A percentile compares a stretch with the other conserved stretches of the same genome.
phyloP scores from a whole-genome alignment of 306 rosid genomes.

The Pterocarpus santalinus region DNA sequence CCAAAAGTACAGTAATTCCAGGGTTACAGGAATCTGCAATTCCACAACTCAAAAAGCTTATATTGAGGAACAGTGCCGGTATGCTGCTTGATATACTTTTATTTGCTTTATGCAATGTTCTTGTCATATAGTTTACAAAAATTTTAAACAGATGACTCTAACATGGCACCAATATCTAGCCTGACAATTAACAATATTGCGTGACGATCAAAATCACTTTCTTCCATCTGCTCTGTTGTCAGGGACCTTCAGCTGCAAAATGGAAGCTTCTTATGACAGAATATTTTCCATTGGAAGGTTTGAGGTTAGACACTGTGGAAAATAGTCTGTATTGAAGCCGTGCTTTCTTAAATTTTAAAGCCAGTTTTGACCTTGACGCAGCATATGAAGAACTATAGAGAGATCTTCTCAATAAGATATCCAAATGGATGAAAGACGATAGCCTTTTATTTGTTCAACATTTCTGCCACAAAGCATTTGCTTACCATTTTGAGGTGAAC shows the following conservation, averaged over 20 bases:
- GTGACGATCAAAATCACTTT: slow-evolving; percentile 39
- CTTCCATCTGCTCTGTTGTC: slow-evolving; percentile 32
- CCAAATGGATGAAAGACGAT: slow-evolving; percentile 87
- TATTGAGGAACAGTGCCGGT: slow-evolving; percentile 73
- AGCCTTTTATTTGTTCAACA: slow-evolving; percentile 78
- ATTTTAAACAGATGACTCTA: not conserved
- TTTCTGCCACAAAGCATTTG: slow-evolving; percentile 88
- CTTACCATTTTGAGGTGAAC: slow-evolving; percentile 93
- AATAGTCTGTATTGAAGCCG: not conserved
- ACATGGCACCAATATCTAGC: not conserved
- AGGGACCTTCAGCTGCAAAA: slow-evolving; percentile 75
- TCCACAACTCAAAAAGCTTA: slow-evolving; percentile 79
- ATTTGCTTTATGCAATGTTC: slow-evolving; percentile 24
- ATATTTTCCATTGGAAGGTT: slow-evolving; percentile 91
- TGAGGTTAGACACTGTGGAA: slow-evolving; percentile 62
- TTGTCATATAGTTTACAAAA: slow-evolving; percentile 13
- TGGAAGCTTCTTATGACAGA: slow-evolving; percentile 85
- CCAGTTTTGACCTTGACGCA: slow-evolving; percentile 45
- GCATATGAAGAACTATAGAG: slow-evolving; percentile 97
- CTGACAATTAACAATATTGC: not conserved
- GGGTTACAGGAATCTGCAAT: slow-evolving; percentile 89
- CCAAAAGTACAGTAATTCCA: slow-evolving; percentile 72
- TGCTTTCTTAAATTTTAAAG: not conserved
- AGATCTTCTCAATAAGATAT: slow-evolving; percentile 85
- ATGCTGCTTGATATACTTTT: slow-evolving; percentile 16